A percentile compares a stretch with the other conserved stretches of the same genome.
Evolutionary conservation across 768 basidiomycete species (phyloP).

Genomic region (Fomitopsis pulvina): DNA sequence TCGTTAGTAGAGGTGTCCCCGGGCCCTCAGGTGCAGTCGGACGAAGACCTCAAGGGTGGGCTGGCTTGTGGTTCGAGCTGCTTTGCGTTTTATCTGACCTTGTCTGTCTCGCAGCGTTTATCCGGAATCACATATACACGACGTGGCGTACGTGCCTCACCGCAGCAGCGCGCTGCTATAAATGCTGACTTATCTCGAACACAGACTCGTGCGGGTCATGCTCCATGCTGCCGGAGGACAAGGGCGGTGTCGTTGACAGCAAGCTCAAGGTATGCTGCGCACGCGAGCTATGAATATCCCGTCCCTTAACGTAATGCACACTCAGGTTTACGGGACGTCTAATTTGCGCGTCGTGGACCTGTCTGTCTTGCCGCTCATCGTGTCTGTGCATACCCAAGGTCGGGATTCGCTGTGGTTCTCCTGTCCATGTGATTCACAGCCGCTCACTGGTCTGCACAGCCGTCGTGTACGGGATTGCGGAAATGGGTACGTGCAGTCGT

Average conservation of each 20-base stretch:
- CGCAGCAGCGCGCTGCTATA: background rate
- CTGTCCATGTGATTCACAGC: background rate
- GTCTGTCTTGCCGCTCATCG: slow-evolving; percentile 34
- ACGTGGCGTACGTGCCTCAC: slow-evolving; percentile 13
- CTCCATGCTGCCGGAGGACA: slow-evolving; percentile 33
- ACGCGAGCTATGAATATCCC: background rate
- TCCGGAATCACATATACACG: slow-evolving; percentile 8
- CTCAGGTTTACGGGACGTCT: slow-evolving; percentile 31
- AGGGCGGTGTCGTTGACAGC: slow-evolving; percentile 33
- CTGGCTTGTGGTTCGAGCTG: background rate
- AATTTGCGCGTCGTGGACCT: slow-evolving; percentile 45
- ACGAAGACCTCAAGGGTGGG: slow-evolving; percentile 8
- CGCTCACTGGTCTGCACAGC: slow-evolving; percentile 7
- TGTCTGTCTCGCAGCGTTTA: slow-evolving; percentile 1
- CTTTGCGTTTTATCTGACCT: background rate
- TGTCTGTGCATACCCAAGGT: slow-evolving; percentile 30
- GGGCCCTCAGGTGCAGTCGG: slow-evolving; percentile 5
- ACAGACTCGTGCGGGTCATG: slow-evolving; percentile 31
- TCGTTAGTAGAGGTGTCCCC: slow-evolving; percentile 7
- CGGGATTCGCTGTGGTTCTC: slow-evolving; percentile 5
- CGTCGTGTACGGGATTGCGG: slow-evolving; percentile 22
- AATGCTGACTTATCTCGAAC: background rate
- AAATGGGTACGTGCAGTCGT: slow-evolving; percentile 17
- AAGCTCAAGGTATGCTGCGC: slow-evolving; percentile 22
- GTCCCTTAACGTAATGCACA: background rate